Base-by-base conservation (phyloP, 805 yeast genomes). In the Lipomyces sp. region DNA sequence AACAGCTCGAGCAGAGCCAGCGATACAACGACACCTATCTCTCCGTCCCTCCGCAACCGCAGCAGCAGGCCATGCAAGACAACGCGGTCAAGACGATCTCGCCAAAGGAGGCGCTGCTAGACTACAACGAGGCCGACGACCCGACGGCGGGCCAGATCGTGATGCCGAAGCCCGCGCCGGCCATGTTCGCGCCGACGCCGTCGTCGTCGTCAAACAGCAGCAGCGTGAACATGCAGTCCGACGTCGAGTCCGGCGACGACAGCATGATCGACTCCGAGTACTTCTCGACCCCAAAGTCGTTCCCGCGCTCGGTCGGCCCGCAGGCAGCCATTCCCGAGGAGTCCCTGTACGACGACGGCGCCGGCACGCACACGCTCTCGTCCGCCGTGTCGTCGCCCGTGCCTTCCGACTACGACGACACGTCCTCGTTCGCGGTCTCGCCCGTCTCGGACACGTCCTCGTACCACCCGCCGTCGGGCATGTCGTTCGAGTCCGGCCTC, bases 91-190 rank as follows among this genome's bases (percentile, higher is more conserved):
- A 46, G 18, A 55, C 59, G 2, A 55, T 55, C 11, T 55, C 59
- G 13, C 59, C 59, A 2, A 52, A 55, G 34, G 59, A 55, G 35
- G 53, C 59, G 6, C 18, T 55, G 16, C 48, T 55, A 14, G 57
- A 52, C 26, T 51, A 34, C 23, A n/a, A 36, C 32, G 53, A 43
- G n/a, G 45, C 32, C 6, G 43, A 37, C 16, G 38, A 8, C 6
- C 14, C 29, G 19, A 37, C 29, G 26, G 34, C 43, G 4, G 45
- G 43, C n/a, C 36, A 7, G 2, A 19, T 26, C n/a, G 42, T 42
- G 7, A 28, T 29, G n/a, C 16, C 49, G 4, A 23, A 44, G 2
- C 22, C 35, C 10, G 47, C 49, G 16, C 26, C 40, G 6, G 37
- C 39, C 21, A 10, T 53, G 50, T 53, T 50, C 38, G 55, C 43